Conservation (phyloP, 1,139 yeast species). For the Waltiozyma sp. region DNA sequence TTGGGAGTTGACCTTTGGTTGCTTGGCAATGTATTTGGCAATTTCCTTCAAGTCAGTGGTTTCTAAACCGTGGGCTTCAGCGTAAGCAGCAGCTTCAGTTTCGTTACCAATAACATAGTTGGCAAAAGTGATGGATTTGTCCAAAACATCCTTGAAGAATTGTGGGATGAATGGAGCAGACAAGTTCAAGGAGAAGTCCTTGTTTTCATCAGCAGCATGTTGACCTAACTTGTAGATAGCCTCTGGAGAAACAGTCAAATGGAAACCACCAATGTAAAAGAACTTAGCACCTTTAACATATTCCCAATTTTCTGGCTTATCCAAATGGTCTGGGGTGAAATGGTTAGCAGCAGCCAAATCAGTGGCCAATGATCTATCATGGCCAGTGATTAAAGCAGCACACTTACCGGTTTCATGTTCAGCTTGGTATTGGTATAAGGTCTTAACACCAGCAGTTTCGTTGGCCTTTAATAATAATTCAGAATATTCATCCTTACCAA, state of each 20-base stretch:
- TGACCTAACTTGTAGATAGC: slow-evolving; percentile 84
- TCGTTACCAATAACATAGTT: slow-evolving; percentile 93
- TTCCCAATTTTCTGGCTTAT: slow-evolving; percentile 85
- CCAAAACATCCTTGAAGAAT: slow-evolving; percentile 89
- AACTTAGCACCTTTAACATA: slow-evolving; percentile 69
- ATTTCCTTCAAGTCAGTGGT: slow-evolving; percentile 60
- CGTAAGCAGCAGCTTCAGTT: slow-evolving; percentile 92
- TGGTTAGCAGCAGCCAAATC: slow-evolving; percentile 98
- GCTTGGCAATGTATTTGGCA: slow-evolving; percentile 71
- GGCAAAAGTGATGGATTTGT: slow-evolving; percentile 71
- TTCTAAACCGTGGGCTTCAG: slow-evolving; percentile 65
- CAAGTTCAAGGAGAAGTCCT: slow-evolving; percentile 75
- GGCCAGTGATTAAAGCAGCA: slow-evolving; percentile 88
- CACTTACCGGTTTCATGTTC: slow-evolving; percentile 89
- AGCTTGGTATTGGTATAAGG: slow-evolving; percentile 73
- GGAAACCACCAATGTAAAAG: slow-evolving; percentile 96
- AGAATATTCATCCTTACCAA: slow-evolving; percentile 85
- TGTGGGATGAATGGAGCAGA: slow-evolving; percentile 96
- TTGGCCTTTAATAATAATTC: slow-evolving; percentile 78
- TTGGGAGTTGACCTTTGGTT: slow-evolving; percentile 64
- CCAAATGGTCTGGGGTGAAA: slow-evolving; percentile 81
- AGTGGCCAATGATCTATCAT: slow-evolving; percentile 85
- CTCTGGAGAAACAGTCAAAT: slow-evolving; percentile 92
- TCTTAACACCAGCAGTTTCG: slow-evolving; percentile 74
- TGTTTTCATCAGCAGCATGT: slow-evolving; percentile 81